Conservation (phyloP, 106 monocot species). For the Narthecium ossifragum region DNA sequence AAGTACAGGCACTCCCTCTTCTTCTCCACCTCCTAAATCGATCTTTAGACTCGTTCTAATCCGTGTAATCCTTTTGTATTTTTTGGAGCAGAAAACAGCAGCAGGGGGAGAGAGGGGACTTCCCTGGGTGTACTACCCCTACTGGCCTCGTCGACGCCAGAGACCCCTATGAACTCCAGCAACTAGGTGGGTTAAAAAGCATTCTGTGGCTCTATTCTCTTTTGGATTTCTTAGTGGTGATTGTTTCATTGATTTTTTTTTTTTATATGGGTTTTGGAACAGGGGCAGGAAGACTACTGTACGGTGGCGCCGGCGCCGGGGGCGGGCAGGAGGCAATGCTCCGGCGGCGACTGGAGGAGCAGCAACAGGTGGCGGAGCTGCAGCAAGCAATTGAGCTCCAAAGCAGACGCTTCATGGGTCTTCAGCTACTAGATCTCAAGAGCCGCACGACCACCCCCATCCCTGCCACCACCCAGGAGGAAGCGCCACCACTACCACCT, state of each 20-base stretch:
- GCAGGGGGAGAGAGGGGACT: conserved; percentile 51
- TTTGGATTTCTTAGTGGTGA: too few relatives aligned
- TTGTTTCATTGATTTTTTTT: not conserved
- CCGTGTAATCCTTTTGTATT: not conserved
- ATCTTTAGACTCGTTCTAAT: not conserved
- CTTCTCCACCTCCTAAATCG: not conserved
- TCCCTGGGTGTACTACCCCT: conserved; percentile 71
- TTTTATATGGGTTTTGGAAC: not conserved
- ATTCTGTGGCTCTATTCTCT: not conserved
- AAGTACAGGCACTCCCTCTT: conserved; percentile 49
- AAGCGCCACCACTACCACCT: not conserved
- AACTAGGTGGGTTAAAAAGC: conserved; percentile 38
- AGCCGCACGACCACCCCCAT: conserved; percentile 8
- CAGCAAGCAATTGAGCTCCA: conserved; percentile 87
- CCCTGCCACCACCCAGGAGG: not conserved
- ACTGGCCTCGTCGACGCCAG: conserved; percentile 64
- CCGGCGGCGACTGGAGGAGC: conserved; percentile 66
- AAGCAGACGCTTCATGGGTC: conserved; percentile 58
- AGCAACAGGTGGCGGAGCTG: conserved; percentile 66
- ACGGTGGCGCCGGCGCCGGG: conserved; percentile 10
- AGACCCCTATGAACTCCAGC: conserved; percentile 80
- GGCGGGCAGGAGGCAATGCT: conserved; percentile 47
- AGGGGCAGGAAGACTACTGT: conserved; percentile 57
- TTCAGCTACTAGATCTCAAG: conserved; percentile 66
- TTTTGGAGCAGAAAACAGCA: conserved; percentile 42